Base-by-base conservation (phyloP, 2,329 filamentous ascomycete genomes). In the Plenodomus lindquistii region DNA sequence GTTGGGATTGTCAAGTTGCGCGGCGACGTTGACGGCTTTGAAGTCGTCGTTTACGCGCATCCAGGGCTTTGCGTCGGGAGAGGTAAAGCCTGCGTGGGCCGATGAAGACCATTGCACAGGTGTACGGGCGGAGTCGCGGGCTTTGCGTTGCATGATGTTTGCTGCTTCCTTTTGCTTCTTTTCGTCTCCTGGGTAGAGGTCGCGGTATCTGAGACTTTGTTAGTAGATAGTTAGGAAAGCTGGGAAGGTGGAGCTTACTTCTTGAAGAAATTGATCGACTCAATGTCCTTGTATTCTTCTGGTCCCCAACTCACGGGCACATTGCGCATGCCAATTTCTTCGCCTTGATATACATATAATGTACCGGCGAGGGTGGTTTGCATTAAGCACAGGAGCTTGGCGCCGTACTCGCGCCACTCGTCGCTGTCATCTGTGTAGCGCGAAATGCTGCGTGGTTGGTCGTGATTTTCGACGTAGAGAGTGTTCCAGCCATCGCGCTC, bases 101-200 rank as follows among this genome's bases (percentile, higher is more conserved):
- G 73, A 70, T 1, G 66, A 71, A 41, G 78, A 77, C 86, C 86
- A 89, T 60, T 88, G 85, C 73, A 90, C 83, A 0, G 86, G 86
- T 3, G 82, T 80, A 15, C 86, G 77, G 9, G 84, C 81, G 60
- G 88, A 83, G 66, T 89, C 86, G 36, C 85, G 77, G n/a, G 79
- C 83, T 45, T 87, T 81, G 51, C 78, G 74, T 49, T 84, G 80
- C 57, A 88, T 73, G 52, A 65, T 76, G 18, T 63, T 52, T 19
- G 63, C 60, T 2, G 61, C 67, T 10, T 62, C 41, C 8, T 53
- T 50, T 40, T 69, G 62, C 37, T 70, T 70, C 6, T 58, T 51
- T 2, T 54, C 35, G 40, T 69, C 22, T 34, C 54, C 51, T 11
- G 68, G 63, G 52, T 71, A 70, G 46, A 67, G 56, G 15, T 62